phyloP scores from a whole-genome alignment of 495 filamentous ascomycete genomes.

The Cudoniella acicularis region DNA sequence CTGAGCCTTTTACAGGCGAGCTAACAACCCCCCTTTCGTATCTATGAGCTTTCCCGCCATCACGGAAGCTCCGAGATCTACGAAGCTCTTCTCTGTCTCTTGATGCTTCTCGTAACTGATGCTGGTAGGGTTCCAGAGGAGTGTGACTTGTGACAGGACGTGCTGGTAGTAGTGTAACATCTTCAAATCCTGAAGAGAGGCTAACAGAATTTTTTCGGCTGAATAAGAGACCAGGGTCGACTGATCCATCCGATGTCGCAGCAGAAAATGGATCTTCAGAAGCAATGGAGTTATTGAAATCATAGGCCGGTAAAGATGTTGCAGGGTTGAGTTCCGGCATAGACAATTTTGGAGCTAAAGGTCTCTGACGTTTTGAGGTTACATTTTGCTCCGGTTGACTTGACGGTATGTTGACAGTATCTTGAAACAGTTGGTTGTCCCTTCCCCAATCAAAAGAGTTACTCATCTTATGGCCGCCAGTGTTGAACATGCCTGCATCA shows the following conservation, averaged over 20 bases:
- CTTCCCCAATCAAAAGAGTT: constrained; percentile 47
- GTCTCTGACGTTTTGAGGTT: constrained; percentile 20
- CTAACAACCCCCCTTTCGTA: constrained; percentile 43
- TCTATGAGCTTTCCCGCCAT: constrained; percentile 22
- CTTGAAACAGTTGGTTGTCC: constrained; percentile 42
- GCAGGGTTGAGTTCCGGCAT: constrained; percentile 1
- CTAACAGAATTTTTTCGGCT: constrained; percentile 37
- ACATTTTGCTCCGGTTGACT: constrained; percentile 9
- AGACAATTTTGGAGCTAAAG: constrained; percentile 24
- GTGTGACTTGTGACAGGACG: constrained; percentile 30
- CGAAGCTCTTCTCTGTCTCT: constrained; percentile 45
- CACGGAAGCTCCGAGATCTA: constrained; percentile 32
- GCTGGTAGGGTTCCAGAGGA: constrained; percentile 51
- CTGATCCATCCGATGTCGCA: constrained; percentile 16
- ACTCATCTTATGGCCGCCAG: constrained; percentile 29
- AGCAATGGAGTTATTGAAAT: constrained; percentile 8
- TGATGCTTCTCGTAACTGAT: constrained; percentile 54
- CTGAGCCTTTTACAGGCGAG: constrained; percentile 39
- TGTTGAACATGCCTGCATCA: constrained; percentile 32
- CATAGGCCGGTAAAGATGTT: constrained; percentile 13
- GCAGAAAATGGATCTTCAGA: constrained; percentile 20
- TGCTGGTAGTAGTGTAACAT: constrained; percentile 35
- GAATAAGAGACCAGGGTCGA: constrained; percentile 54
- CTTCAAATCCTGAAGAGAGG: constrained; percentile 40
- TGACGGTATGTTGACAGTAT: constrained; percentile 27